Conservation (phyloP, 2,329 filamentous ascomycete genomes). For the Botrytis hyacinthi region DNA sequence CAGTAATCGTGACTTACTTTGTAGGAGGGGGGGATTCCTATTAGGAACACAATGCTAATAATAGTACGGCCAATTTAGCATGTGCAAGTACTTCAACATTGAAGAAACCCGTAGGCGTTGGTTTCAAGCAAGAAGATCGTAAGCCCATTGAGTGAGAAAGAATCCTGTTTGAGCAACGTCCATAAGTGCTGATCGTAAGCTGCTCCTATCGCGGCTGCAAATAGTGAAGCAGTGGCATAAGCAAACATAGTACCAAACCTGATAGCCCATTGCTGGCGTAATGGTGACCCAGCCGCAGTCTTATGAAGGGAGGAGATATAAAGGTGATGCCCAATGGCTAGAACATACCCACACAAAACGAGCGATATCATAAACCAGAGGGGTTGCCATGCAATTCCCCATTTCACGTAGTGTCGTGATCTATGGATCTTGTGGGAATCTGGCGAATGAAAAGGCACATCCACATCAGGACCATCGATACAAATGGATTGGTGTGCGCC, state of each 20-base stretch:
- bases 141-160: slow-evolving; percentile 19
- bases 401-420: neutral
- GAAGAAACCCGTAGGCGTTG: slow-evolving; percentile 20
- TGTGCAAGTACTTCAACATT: slow-evolving; percentile 6
- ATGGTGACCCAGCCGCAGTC: neutral
- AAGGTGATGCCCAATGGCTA: slow-evolving; percentile 23
- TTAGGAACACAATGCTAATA: too few relatives aligned
- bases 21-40: neutral
- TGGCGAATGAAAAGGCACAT: neutral
- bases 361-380: neutral
- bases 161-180: slow-evolving; percentile 20
- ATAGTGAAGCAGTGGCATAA: slow-evolving; percentile 18
- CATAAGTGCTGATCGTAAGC: slow-evolving; percentile 26
- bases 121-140: slow-evolving; percentile 24
- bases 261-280: slow-evolving; percentile 20
- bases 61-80: neutral
- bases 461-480: neutral
- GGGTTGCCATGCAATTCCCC: neutral
- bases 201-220: slow-evolving; percentile 16
- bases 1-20: neutral
- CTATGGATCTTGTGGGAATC: neutral
- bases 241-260: slow-evolving; percentile 25
- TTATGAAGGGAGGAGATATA: slow-evolving; percentile 20
- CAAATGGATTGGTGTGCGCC: neutral
- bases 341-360: neutral